Percentiles rank a stretch among this genome's conserved stretches.
These are phyloP conservation scores for Pseudopediastrum boryanum DNA, from an alignment of 139 green algal species.

Conservation along the genomic window DNA sequence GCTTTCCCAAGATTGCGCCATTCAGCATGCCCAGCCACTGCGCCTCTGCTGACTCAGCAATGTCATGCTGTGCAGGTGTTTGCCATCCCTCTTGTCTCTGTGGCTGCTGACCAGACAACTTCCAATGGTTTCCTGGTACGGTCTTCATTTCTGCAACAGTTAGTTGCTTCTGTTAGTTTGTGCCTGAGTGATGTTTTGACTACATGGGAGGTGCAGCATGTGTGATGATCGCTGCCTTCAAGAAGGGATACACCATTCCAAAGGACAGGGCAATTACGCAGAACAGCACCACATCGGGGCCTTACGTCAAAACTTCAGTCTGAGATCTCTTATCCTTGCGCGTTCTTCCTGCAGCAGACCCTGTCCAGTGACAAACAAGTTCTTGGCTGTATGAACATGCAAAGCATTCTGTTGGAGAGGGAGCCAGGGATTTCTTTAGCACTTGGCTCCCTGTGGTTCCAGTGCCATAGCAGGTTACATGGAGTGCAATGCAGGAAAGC, in stretches of 20 bases:
- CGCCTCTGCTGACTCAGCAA: background rate
- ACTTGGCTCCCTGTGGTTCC: background rate
- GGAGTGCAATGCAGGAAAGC: too few relatives aligned
- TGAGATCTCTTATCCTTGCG: too few relatives aligned
- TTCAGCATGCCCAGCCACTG: background rate
- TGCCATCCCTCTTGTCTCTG: constrained; percentile 65
- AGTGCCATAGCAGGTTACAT: too few relatives aligned
- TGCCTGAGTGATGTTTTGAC: background rate
- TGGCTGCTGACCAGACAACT: constrained; percentile 64
- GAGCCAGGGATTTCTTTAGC: background rate
- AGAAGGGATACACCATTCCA: too few relatives aligned
- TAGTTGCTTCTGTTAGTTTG: background rate
- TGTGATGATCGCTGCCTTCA: background rate
- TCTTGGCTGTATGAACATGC: too few relatives aligned
- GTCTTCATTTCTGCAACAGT: background rate
- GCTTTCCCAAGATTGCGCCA: background rate
- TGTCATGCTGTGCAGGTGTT: constrained; percentile 51
- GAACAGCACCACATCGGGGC: too few relatives aligned
- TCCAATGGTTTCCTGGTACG: constrained; percentile 70
- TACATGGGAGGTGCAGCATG: background rate
- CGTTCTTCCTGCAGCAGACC: too few relatives aligned
- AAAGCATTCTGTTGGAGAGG: too few relatives aligned
- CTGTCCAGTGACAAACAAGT: too few relatives aligned
- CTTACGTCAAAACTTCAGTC: too few relatives aligned
- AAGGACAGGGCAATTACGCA: too few relatives aligned